Percentiles rank a stretch among this genome's conserved stretches.
These are phyloP conservation scores for Podosphaera xanthii DNA, from an alignment of 2,329 filamentous ascomycete species.

Conservation along the genomic window DNA sequence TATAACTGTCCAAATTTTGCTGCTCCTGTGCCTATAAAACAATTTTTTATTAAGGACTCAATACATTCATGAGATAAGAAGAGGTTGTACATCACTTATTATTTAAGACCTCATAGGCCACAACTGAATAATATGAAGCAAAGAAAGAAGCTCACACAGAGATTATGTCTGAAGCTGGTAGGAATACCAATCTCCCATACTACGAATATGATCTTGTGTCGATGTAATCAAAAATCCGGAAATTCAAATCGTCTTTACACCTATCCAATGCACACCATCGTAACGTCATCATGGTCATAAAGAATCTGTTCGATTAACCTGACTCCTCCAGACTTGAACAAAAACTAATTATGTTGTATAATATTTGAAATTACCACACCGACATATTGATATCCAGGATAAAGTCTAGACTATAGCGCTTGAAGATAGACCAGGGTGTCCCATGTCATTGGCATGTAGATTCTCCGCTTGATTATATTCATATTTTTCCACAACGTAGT, in stretches of 20 bases:
- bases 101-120: no score
- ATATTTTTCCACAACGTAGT: conserved; percentile 26
- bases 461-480: conserved; percentile 1
- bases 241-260: not conserved
- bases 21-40: no score
- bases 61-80: no score
- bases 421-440: not conserved
- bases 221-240: not conserved
- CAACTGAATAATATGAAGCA: no score
- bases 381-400: no score
- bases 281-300: not conserved
- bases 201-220: no score
- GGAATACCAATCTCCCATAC: no score
- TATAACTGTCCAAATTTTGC: no score
- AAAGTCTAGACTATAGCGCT: not conserved
- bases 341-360: not conserved
- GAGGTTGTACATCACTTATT: no score
- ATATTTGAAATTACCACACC: not conserved
- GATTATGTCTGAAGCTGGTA: no score
- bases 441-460: not conserved
- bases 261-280: conserved; percentile 1
- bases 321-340: not conserved
- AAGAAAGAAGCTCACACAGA: no score
- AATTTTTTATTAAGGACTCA: no score
- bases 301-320: not conserved